phyloP scores from a whole-genome alignment of 2,329 filamentous ascomycete species.

The Penicillium frequentans region DNA sequence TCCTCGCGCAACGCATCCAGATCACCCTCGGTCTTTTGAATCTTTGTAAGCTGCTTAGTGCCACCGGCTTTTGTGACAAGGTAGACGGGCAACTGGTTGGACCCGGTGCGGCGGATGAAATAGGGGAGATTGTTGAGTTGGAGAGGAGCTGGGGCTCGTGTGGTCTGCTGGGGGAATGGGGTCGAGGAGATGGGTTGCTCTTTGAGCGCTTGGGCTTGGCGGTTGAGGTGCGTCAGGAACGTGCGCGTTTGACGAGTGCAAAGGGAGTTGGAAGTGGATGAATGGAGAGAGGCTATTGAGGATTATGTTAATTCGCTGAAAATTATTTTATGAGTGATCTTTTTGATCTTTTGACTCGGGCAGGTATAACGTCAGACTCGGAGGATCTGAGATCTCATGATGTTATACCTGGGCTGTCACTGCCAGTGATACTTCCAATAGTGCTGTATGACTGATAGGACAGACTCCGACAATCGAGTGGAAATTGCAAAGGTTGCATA shows the following conservation, averaged over 20 bases:
- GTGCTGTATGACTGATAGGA: background rate
- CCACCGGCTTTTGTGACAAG: slow-evolving; percentile 70
- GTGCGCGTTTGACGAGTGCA: slow-evolving; percentile 34
- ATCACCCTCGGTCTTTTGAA: slow-evolving; percentile 81
- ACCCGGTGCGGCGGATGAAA: slow-evolving; percentile 69
- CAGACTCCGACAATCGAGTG: background rate
- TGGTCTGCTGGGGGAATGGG: slow-evolving; percentile 16
- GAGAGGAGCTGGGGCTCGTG: slow-evolving; percentile 19
- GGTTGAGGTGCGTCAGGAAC: slow-evolving; percentile 39
- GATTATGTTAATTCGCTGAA: background rate
- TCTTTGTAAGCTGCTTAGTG: slow-evolving; percentile 69
- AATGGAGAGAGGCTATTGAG: slow-evolving; percentile 11
- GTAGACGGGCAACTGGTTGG: slow-evolving; percentile 76
- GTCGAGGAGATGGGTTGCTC: slow-evolving; percentile 33
- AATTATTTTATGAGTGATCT: background rate
- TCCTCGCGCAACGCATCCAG: slow-evolving; percentile 62
- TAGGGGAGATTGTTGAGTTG: slow-evolving; percentile 59
- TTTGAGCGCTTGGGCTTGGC: slow-evolving; percentile 36
- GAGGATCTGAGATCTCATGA: background rate
- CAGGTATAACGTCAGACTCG: background rate
- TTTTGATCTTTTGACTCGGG: background rate
- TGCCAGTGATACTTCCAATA: background rate
- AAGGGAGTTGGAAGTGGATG: slow-evolving; percentile 3
- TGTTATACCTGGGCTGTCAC: background rate
- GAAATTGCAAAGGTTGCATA: background rate